A percentile compares a stretch with the other conserved stretches of the same genome.
Conservation (phyloP, 495 filamentous ascomycete genomes). For the Penicillium antarcticum region DNA sequence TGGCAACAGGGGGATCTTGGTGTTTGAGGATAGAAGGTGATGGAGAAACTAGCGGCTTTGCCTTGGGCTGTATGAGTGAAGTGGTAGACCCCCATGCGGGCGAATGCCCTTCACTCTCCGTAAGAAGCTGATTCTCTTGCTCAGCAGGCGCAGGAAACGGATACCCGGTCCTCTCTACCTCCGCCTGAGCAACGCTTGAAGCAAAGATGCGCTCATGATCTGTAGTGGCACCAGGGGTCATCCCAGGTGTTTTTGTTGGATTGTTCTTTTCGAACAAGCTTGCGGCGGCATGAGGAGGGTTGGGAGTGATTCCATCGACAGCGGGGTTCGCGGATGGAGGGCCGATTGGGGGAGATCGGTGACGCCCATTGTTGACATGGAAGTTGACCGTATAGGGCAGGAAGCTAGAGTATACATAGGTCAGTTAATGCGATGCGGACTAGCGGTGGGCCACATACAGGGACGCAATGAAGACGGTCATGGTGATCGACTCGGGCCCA, state of each 20-base stretch:
- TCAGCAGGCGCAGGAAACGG: slow-evolving; percentile 28
- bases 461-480: slow-evolving; percentile 83
- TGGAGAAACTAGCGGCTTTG: slow-evolving; percentile 62
- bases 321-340: slow-evolving; percentile 35
- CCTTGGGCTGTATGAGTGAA: slow-evolving; percentile 70
- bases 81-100: slow-evolving; percentile 64
- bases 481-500: slow-evolving; percentile 35
- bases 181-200: slow-evolving; percentile 28
- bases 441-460: slow-evolving; percentile 54
- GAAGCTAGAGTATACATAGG: slow-evolving; percentile 53
- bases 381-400: slow-evolving; percentile 90
- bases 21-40: slow-evolving; percentile 70
- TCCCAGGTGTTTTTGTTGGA: slow-evolving; percentile 35
- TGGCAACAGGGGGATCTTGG: slow-evolving; percentile 45
- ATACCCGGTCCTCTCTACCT: slow-evolving; percentile 27
- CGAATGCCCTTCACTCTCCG: slow-evolving; percentile 42
- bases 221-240: slow-evolving; percentile 58
- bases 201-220: slow-evolving; percentile 62
- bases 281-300: slow-evolving; percentile 16
- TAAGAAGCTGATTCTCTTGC: slow-evolving; percentile 24
- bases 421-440: not conserved
- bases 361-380: slow-evolving; percentile 31
- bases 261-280: slow-evolving; percentile 40
- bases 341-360: slow-evolving; percentile 18
- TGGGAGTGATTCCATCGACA: slow-evolving; percentile 29